Evolutionary conservation across 2,329 filamentous ascomycete genomes (phyloP).

Genomic region (Aspergillus tanneri): DNA sequence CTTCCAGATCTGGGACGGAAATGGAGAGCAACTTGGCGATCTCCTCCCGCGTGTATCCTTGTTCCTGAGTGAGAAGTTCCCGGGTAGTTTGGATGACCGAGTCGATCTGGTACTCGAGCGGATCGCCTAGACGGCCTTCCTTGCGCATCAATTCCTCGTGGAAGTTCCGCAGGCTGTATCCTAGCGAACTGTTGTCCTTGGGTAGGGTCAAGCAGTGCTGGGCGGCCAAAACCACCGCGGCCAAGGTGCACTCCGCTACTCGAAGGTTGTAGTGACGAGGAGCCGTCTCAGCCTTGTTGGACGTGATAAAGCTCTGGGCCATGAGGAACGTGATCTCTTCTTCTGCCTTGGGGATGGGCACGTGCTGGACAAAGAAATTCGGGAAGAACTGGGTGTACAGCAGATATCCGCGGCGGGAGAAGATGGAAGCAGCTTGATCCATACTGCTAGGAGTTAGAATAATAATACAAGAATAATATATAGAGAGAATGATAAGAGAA

Average conservation of each 20-base stretch:
- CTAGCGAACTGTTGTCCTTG: constrained; percentile 76
- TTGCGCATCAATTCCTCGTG: constrained; percentile 74
- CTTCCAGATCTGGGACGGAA: constrained; percentile 68
- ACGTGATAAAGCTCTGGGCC: constrained; percentile 88
- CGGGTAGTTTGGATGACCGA: constrained; percentile 69
- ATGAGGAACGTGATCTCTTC: constrained; percentile 89
- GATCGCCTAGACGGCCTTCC: constrained; percentile 48
- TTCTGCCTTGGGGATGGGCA: constrained; percentile 76
- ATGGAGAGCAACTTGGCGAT: constrained; percentile 71
- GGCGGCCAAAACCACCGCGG: constrained; percentile 67
- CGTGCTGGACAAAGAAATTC: constrained; percentile 69
- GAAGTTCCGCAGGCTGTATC: constrained; percentile 79
- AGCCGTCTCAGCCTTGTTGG: constrained; percentile 91
- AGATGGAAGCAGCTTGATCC: constrained; percentile 96
- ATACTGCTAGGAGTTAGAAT: constrained; percentile 58
- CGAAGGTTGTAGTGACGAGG: constrained; percentile 95
- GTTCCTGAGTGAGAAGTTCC: constrained; percentile 69
- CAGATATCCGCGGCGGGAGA: constrained; percentile 80
- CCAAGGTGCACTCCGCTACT: constrained; percentile 91
- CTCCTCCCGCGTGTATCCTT: constrained; percentile 86
- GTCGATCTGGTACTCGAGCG: constrained; percentile 66
- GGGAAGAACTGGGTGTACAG: constrained; percentile 90
- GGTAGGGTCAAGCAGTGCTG: constrained; percentile 65
- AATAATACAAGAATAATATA: not conserved
- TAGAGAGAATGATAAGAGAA: not conserved